A percentile compares a stretch with the other conserved stretches of the same genome.
These are phyloP conservation scores for Plasmodium adleri DNA, from an alignment of 169 alveolate genomes.

Conservation along the genomic window DNA sequence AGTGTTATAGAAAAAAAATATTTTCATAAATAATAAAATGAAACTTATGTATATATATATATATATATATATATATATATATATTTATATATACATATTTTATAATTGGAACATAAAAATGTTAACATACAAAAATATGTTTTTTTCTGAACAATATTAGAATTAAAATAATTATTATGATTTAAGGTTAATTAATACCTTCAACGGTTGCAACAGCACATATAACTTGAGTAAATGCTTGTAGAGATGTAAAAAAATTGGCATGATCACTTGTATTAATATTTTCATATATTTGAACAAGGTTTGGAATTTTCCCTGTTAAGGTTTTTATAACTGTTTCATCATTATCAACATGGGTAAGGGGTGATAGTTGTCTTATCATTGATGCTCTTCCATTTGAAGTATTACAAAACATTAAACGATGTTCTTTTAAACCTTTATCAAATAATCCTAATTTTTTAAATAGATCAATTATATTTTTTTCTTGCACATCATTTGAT, in stretches of 20 bases:
- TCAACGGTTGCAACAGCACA: constrained; percentile 75
- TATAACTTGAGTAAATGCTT: constrained; percentile 73
- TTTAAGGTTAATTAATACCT: constrained; percentile 59
- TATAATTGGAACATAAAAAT: too few relatives aligned
- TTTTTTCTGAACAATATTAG: constrained; percentile 23
- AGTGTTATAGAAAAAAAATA: constrained; percentile 24
- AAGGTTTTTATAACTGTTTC: constrained; percentile 77
- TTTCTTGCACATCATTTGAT: constrained; percentile 64
- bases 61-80: background rate
- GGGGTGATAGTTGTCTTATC: constrained; percentile 85
- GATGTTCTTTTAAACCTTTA: constrained; percentile 77
- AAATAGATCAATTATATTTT: constrained; percentile 48
- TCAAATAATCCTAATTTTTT: constrained; percentile 42
- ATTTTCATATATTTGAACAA: constrained; percentile 73
- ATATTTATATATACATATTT: constrained; percentile 6
- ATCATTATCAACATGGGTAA: constrained; percentile 81
- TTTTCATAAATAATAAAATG: constrained; percentile 8
- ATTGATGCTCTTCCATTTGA: constrained; percentile 85
- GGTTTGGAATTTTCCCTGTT: constrained; percentile 78
- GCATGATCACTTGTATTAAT: constrained; percentile 46
- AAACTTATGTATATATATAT: background rate
- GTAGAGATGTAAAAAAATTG: constrained; percentile 58
- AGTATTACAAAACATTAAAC: constrained; percentile 82
- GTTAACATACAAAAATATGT: too few relatives aligned
- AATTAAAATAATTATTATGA: constrained; percentile 22